Evolutionary conservation across 2,329 filamentous ascomycete genomes (phyloP), one percentile per base, ranked within the genome.

Genomic region (Diaporthe ilicicola): DNA sequence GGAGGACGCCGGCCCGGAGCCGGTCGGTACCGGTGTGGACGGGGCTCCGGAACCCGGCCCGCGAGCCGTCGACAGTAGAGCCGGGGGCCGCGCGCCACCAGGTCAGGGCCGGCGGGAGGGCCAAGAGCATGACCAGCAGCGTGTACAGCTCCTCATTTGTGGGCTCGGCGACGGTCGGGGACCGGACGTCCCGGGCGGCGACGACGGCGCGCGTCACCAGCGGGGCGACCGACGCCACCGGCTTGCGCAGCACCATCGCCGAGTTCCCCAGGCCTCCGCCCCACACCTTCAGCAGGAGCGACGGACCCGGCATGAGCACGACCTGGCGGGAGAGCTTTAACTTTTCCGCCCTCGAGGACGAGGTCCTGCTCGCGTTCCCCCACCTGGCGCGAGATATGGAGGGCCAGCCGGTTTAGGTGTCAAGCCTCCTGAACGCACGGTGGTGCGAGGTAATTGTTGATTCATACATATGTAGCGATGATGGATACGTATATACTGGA

Each of bases 121-220:
- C 37, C 56, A 62, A 9, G 19, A 39, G 27, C 1, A n/a, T 24
- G n/a, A 48, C 42, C 59, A 62, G 27, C 29, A 62, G 42, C 59
- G 29, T 24, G 27, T 34, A 62, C 59, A 48, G 59, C 59, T 62
- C 59, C 12, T 32, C 48, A 19, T 34, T 29, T 48, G 42, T 27
- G 39, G 42, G 34, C 42, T 62, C 32, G 39, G 59, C 10, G 59
- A 34, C 42, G 19, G n/a, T 17, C 19, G 59, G 27, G 12, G 27
- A 17, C 6, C 27, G 59, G 19, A 62, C 42, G 42, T 62, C 42
- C 12, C 59, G 59, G 42, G 59, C 10, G 39, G 32, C 2, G 77
- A 77, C 19, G 76, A 67, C 46, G 75, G 74, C 56, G 29, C 73
- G 29, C 48, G n/a, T n/a, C 53, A 19, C 48, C 48, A 76, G 22